Evolutionary conservation across 2,329 filamentous ascomycete species (phyloP), one percentile per base, ranked within the genome.

Genomic region (Sphaceloma murrayae): DNA sequence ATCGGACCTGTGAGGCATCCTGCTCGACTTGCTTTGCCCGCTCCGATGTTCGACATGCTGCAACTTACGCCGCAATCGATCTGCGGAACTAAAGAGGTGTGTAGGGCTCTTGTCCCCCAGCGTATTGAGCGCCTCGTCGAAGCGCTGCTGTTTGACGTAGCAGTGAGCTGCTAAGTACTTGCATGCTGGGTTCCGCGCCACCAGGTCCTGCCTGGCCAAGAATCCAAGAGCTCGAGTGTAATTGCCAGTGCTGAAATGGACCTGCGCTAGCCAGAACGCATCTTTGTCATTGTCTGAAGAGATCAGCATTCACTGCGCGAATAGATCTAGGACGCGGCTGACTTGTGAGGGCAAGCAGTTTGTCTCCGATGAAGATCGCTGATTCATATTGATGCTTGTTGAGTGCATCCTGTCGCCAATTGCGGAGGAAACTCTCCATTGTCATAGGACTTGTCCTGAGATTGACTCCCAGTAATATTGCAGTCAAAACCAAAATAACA

Each of bases 351-450:
- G 91, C 91, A 47, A 96, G 74, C 54, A 98, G 73, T 69, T 98
- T 98, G 73, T 98, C 91, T 51, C 87, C 91, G 52, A 96, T 86
- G 62, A 94, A 96, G 56, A 96, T 89, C 58, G 91, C 91, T 24
- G 89, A 85, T 53, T 96, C 89, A 63, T 95, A 88, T 62, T 98
- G 91, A 52, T 91, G 86, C 64, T 93, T 91, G 67, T 94, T 89
- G 58, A 94, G 72, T 60, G 89, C 88, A 69, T 95, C 87, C 66
- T 94, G 85, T 60, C 88, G 78, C 91, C 91, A 98, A 58, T 85
- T 82, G 61, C 88, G 82, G 59, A 98, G 74, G 65, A 89, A 95
- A 58, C 79, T 80, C 71, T 96, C 87, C 91, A 98, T 96, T 6
- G n/a, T n/a, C n/a, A n/a, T n/a, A n/a, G n/a, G n/a, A n/a, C n/a